A percentile compares a stretch with the other conserved stretches of the same genome.
These are phyloP conservation scores for Emydomyces testavorans DNA, from an alignment of 2,329 filamentous ascomycete species.

Conservation along the genomic window DNA sequence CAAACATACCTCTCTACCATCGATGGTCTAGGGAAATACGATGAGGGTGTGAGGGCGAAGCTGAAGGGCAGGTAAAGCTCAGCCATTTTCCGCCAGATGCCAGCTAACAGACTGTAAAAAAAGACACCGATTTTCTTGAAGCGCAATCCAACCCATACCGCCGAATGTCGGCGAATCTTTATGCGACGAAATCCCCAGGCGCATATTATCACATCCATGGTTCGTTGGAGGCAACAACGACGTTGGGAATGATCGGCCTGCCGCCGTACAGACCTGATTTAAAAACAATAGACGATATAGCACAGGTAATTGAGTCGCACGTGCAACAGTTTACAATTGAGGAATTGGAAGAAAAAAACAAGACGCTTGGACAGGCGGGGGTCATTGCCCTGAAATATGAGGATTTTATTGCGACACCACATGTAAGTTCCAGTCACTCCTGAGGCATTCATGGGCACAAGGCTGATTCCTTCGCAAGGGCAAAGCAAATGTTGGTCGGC, in stretches of 20 bases:
- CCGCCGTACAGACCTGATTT: slow-evolving; percentile 50
- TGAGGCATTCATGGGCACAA: not conserved
- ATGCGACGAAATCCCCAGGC: slow-evolving; percentile 53
- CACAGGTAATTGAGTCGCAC: slow-evolving; percentile 48
- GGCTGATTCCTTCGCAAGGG: slow-evolving; percentile 24
- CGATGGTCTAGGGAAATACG: slow-evolving; percentile 30
- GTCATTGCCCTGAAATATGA: slow-evolving; percentile 49
- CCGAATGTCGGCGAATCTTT: slow-evolving; percentile 60
- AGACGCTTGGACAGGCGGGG: slow-evolving; percentile 47
- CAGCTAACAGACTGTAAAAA: slow-evolving; percentile 14
- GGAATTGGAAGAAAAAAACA: slow-evolving; percentile 50
- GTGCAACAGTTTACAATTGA: slow-evolving; percentile 44
- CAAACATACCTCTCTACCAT: slow-evolving; percentile 35
- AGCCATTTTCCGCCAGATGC: not conserved
- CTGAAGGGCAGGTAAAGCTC: slow-evolving; percentile 27
- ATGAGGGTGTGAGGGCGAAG: slow-evolving; percentile 29
- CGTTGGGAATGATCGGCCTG: slow-evolving; percentile 58
- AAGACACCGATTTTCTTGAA: slow-evolving; percentile 59
- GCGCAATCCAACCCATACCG: slow-evolving; percentile 62
- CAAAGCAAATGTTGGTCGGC: slow-evolving; percentile 30
- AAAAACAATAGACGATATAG: slow-evolving; percentile 48
- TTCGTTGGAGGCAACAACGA: slow-evolving; percentile 58
- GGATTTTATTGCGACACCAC: slow-evolving; percentile 46
- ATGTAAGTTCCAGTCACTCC: slow-evolving; percentile 33
- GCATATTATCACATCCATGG: slow-evolving; percentile 67